phyloP scores from a whole-genome alignment of 1,284 basidiomycete genomes.

The Lignosus rhinocerotis region DNA sequence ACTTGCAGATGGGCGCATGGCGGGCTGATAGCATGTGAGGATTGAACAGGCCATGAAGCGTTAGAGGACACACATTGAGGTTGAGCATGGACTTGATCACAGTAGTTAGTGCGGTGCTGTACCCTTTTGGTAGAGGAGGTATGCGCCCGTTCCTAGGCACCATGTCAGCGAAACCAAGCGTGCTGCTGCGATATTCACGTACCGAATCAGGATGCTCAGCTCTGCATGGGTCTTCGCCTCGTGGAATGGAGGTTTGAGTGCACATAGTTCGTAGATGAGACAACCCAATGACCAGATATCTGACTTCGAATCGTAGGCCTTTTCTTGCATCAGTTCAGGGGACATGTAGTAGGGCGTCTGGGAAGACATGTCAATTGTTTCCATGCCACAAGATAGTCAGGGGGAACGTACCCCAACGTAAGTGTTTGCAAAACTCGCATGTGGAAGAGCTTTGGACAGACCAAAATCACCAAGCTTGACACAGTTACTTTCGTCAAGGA shows the following conservation, averaged over 20 bases:
- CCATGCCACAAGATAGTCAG: background rate
- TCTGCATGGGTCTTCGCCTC: conserved; percentile 89
- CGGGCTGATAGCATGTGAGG: conserved; percentile 51
- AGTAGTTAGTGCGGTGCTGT: conserved; percentile 70
- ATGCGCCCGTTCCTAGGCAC: conserved; percentile 73
- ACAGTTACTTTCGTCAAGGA: conserved; percentile 75
- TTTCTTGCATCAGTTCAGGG: conserved; percentile 94
- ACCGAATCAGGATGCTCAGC: conserved; percentile 81
- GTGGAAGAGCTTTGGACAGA: conserved; percentile 86
- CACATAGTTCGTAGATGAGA: conserved; percentile 93
- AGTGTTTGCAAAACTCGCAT: conserved; percentile 89
- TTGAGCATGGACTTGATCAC: conserved; percentile 87
- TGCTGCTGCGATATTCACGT: conserved; percentile 18
- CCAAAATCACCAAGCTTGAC: conserved; percentile 98
- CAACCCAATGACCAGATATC: conserved; percentile 99
- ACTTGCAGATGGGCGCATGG: conserved; percentile 78
- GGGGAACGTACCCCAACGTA: conserved; percentile 83
- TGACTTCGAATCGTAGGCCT: conserved; percentile 94
- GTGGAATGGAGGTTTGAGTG: conserved; percentile 87
- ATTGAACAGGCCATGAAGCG: background rate
- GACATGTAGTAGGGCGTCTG: conserved; percentile 99
- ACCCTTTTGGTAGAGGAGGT: conserved; percentile 81
- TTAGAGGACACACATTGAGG: conserved; percentile 61
- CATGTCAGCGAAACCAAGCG: background rate
- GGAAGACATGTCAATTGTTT: background rate